These are phyloP conservation scores for Alisma plantagoaquatica DNA, from an alignment of 106 monocot genomes.

Conservation along the genomic window DNA sequence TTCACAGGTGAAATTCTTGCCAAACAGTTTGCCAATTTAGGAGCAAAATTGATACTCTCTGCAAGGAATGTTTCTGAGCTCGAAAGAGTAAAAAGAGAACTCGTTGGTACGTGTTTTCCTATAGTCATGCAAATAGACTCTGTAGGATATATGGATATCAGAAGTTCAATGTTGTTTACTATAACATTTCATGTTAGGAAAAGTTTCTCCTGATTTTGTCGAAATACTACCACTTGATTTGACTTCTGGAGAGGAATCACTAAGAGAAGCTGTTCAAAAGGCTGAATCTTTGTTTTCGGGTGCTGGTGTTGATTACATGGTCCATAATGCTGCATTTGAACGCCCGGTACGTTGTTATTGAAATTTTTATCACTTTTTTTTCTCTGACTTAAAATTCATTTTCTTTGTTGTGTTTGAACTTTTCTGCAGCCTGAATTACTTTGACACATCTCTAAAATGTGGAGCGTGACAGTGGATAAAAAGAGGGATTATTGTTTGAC, in stretches of 20 bases:
- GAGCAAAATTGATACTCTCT: slow-evolving; percentile 84
- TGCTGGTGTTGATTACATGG: slow-evolving; percentile 83
- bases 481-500: too few relatives aligned
- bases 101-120: slow-evolving; percentile 27
- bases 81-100: slow-evolving; percentile 70
- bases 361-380: too few relatives aligned
- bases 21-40: slow-evolving; percentile 58
- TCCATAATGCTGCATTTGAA: slow-evolving; percentile 97
- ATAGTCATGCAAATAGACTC: background rate
- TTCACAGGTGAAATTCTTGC: slow-evolving; percentile 67
- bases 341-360: slow-evolving; percentile 69
- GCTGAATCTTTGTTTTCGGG: slow-evolving; percentile 77
- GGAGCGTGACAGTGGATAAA: too few relatives aligned
- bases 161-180: background rate
- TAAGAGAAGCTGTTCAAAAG: slow-evolving; percentile 58
- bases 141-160: background rate
- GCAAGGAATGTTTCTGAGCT: slow-evolving; percentile 73
- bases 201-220: slow-evolving; percentile 32
- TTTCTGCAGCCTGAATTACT: too few relatives aligned
- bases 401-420: too few relatives aligned
- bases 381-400: too few relatives aligned
- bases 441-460: too few relatives aligned
- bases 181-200: slow-evolving; percentile 26
- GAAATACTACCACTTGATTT: slow-evolving; percentile 87
- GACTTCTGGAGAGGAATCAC: slow-evolving; percentile 52